Evolutionary conservation across 225 moss, liverwort and hornwort species (phyloP).

Genomic region (Bryum argenteum): DNA sequence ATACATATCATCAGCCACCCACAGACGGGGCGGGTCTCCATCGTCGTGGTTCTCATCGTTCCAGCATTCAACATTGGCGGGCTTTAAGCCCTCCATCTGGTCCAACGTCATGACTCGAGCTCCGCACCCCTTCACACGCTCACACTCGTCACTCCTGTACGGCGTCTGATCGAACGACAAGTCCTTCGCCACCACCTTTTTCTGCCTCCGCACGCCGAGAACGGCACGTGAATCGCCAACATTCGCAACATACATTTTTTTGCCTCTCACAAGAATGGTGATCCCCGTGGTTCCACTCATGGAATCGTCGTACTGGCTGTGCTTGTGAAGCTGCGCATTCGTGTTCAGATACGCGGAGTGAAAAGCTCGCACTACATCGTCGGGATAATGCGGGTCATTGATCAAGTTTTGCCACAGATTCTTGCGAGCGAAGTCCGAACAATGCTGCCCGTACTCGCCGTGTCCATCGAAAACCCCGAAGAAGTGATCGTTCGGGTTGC

Average conservation of each 20-base stretch:
- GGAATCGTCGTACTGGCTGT: constrained; percentile 80
- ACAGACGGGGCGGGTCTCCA: constrained; percentile 96
- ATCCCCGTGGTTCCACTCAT: constrained; percentile 99
- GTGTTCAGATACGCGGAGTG: constrained; percentile 83
- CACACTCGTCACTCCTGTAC: constrained; percentile 88
- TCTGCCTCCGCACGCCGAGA: constrained; percentile 77
- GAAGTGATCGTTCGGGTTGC: constrained; percentile 79
- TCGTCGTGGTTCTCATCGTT: constrained; percentile 90
- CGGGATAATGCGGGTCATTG: constrained; percentile 75
- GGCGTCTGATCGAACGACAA: constrained; percentile 96
- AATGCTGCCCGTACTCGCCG: constrained; percentile 91
- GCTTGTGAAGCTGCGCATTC: constrained; percentile 84
- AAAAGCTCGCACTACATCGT: constrained; percentile 88
- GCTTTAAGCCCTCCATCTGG: constrained; percentile 92
- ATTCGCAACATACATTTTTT: constrained; percentile 87
- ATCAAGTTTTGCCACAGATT: constrained; percentile 80
- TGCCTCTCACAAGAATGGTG: constrained; percentile 77
- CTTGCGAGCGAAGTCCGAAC: constrained; percentile 84
- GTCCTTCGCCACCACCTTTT: constrained; percentile 73
- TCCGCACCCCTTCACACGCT: constrained; percentile 77
- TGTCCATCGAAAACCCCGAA: constrained; percentile 98
- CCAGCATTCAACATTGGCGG: constrained; percentile 81
- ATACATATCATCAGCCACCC: constrained; percentile 93
- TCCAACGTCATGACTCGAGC: constrained; percentile 92
- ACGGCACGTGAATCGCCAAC: constrained; percentile 95